phyloP scores from a whole-genome alignment of 306 rosid species.

The Hippophae rhamnoides region DNA sequence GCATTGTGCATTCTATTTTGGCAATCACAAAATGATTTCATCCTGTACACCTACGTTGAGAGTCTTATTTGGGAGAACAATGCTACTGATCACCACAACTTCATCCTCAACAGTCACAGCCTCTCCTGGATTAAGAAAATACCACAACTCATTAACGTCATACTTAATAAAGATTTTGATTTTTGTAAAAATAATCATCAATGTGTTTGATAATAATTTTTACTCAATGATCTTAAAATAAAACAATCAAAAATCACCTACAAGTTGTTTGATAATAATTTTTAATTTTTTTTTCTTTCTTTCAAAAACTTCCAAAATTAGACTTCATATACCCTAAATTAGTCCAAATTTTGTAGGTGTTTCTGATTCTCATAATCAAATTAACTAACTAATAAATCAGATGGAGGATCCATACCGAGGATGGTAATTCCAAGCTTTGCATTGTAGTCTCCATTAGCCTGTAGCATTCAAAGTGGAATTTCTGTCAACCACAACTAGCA shows the following conservation, averaged over 20 bases:
- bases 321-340: not conserved
- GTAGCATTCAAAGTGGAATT: conserved; percentile 16
- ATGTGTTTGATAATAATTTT: too few species aligned
- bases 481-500: conserved; percentile 15
- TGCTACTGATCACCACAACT: conserved; percentile 50
- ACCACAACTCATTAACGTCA: not conserved
- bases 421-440: conserved; percentile 43
- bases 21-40: conserved; percentile 32
- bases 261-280: too few species aligned
- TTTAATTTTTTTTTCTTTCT: too few species aligned
- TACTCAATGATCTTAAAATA: too few species aligned
- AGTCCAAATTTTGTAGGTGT: not conserved
- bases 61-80: conserved; percentile 45
- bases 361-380: not conserved
- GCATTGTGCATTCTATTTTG: conserved; percentile 7
- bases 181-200: too few species aligned
- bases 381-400: not conserved
- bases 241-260: too few species aligned
- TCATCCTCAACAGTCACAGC: conserved; percentile 48
- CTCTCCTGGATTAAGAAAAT: conserved; percentile 27
- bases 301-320: too few species aligned
- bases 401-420: conserved; percentile 27
- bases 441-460: conserved; percentile 41
- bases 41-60: conserved; percentile 38
- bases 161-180: too few species aligned